Evolutionary conservation across 768 basidiomycete genomes (phyloP), one percentile per base, ranked within the genome.

Genomic region (Leccinum ochraceum): DNA sequence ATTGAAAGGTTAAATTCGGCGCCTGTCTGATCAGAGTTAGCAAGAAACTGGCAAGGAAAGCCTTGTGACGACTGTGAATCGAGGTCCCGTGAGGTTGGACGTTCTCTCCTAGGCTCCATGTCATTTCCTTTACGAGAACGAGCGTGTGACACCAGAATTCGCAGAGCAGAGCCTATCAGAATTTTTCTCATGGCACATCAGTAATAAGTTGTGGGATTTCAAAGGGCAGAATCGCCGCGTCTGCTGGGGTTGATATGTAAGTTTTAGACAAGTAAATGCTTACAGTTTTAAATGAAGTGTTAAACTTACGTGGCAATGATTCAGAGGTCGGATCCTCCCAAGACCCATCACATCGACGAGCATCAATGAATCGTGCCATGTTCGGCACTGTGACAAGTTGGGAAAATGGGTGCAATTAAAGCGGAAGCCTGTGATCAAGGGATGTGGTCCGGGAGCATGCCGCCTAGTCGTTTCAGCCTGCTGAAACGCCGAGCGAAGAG

Each of bases 21-120:
- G 72, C 83, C 36, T 76, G 79, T 50, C 82, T 2, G 68, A 73
- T 17, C 50, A 53, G 22, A 8, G 26, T 24, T 16, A 16, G 34
- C 8, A 58, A 80, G 37, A n/a, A 81, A 80, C 55, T 9, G 78
- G n/a, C 80, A 82, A 65, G 81, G 69, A 20, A 76, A 76, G 3
- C 65, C n/a, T 30, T 20, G 26, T 26, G 26, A 26, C 26, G 26
- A 26, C 26, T 42, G 20, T 24, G 59, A 44, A 26, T 44, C 10
- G n/a, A 44, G 20, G n/a, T 24, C 17, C n/a, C 52, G 58, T n/a
- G 24, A 32, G n/a, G 22, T 16, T 28, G 49, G 16, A 50, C 2
- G 17, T 53, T 49, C 50, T 53, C n/a, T 11, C 36, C 36, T 32
- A 4, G 3, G 24, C 16, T 8, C 24, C 57, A 13, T 37, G 53